Evolutionary conservation across 257 asterid genomes (phyloP), one percentile per base, ranked within the genome.

Genomic region (Salvia miltiorrhiza): DNA sequence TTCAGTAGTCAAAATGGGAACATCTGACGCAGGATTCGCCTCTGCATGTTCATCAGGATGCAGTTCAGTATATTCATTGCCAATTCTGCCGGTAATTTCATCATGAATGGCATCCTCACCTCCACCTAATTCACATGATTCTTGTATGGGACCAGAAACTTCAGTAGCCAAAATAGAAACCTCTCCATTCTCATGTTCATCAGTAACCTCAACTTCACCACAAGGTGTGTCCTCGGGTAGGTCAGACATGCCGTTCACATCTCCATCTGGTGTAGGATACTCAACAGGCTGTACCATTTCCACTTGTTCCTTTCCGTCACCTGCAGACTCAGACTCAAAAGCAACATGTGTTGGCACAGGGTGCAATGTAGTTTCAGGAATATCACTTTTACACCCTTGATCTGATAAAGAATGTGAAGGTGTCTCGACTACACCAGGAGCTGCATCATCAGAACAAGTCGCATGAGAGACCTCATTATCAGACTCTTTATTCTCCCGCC

Each of bases 361-460:
- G 52, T 5, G 21, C 39, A 13, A n/a, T 13, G 70, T 60, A 47
- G 57, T 56, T 41, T 54, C 68, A 6, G 76, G 24, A 30, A 40
- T 54, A 52, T 21, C 64, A 19, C 21, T 54, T 48, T 54, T 19
- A 67, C 72, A 16, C 30, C 41, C 35, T 55, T 60, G 71, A 41
- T 32, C 65, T 21, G 68, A 9, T 24, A 56, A n/a, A 32, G 40
- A 68, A 41, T 8, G 48, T 47, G 70, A 48, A 35, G 59, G 58
- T n/a, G 28, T 16, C 69, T 24, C 71, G 20, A 64, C 26, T 55
- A 57, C 52, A 62, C 57, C 69, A 10, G 67, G 65, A 61, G 26
- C 47, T 55, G 81, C 58, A 77, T 52, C 63, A 57, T 49, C 48
- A 39, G 78, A 69, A 47, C 19, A 13, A 63, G 53, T 58, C 16